Evolutionary conservation across 1,139 yeast species (phyloP), one percentile per base, ranked within the genome.

Genomic region (Pichia sp.): DNA sequence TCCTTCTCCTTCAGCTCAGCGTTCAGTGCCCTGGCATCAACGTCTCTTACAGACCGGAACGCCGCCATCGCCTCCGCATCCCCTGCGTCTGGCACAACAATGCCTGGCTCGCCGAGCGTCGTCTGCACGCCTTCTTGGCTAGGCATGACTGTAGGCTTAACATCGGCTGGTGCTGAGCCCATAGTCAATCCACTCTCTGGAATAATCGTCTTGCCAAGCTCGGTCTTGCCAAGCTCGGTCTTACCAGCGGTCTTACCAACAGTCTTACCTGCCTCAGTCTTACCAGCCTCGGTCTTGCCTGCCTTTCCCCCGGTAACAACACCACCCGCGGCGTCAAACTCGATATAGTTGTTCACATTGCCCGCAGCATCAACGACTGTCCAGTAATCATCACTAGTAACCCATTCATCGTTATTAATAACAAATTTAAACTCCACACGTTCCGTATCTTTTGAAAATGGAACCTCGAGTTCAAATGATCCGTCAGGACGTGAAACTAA

Each of bases 321-420:
- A 13, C 30, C 6, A 11, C 42, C 47, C n/a, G 21, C 22, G 6
- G 23, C 78, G 10, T 61, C 60, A 2, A 65, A 59, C 40, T 66
- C 68, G 48, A 82, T 60, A 31, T 67, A 71, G 56, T 84, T 84
- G 66, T 83, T 83, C 37, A 69, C 71, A 53, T 70, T 78, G 11
- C 87, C 89, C 25, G 63, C 55, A 8, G 64, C 75, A 49, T 72
- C 80, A 19, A 65, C 64, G 45, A 66, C 64, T 31, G 68, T 60
- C 46, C 66, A 66, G 53, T 72, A 78, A 14, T 63, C 56, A 4
- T 64, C 57, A 42, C 75, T 72, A 18, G 74, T 69, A 27, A 58
- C 54, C 93, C 93, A 84, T 31, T 74, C 73, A 21, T 33, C 28
- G 29, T 82, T 89, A 56, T 84, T 89, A 37, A 83, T 85, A 42